Evolutionary conservation across 2,329 filamentous ascomycete genomes (phyloP).

Genomic region (Epichloe amarillans): DNA sequence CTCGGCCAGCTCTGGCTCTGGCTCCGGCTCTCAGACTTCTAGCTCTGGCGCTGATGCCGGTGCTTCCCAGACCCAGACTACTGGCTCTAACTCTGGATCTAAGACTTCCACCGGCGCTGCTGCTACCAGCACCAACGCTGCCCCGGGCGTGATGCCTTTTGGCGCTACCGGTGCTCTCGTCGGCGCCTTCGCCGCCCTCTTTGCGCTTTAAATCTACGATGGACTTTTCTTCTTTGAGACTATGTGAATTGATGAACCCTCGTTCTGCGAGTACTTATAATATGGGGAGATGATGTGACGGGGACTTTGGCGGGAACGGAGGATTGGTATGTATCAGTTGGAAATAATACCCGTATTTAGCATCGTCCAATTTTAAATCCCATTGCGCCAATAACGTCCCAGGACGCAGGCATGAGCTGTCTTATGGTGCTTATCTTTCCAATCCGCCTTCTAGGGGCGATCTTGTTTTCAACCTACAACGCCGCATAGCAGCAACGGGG

Average conservation of each 20-base stretch:
- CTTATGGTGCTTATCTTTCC: too few relatives aligned
- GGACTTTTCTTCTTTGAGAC: not conserved
- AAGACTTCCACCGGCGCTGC: slow-evolving; percentile 8
- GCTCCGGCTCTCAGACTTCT: slow-evolving; percentile 12
- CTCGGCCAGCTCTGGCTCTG: slow-evolving; percentile 10
- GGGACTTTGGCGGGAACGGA: not conserved
- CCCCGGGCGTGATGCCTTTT: slow-evolving; percentile 2
- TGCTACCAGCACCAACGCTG: not conserved
- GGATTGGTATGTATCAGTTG: not conserved
- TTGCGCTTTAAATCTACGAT: slow-evolving; percentile 31
- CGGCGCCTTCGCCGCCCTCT: slow-evolving; percentile 34
- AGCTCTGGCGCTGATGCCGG: slow-evolving; percentile 9
- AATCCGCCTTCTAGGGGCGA: too few relatives aligned
- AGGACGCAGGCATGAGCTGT: not conserved
- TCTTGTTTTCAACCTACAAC: too few relatives aligned
- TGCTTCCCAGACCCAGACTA: slow-evolving; percentile 10
- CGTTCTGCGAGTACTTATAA: not conserved
- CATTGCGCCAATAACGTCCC: not conserved
- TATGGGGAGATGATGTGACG: not conserved
- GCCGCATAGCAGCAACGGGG: too few relatives aligned
- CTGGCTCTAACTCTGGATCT: slow-evolving; percentile 14
- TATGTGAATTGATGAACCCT: not conserved
- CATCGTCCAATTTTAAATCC: not conserved
- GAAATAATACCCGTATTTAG: slow-evolving; percentile 1
- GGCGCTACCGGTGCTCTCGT: slow-evolving; percentile 30